phyloP scores from a whole-genome alignment of 2,329 filamentous ascomycete species.

The Penicillium frequentans region DNA sequence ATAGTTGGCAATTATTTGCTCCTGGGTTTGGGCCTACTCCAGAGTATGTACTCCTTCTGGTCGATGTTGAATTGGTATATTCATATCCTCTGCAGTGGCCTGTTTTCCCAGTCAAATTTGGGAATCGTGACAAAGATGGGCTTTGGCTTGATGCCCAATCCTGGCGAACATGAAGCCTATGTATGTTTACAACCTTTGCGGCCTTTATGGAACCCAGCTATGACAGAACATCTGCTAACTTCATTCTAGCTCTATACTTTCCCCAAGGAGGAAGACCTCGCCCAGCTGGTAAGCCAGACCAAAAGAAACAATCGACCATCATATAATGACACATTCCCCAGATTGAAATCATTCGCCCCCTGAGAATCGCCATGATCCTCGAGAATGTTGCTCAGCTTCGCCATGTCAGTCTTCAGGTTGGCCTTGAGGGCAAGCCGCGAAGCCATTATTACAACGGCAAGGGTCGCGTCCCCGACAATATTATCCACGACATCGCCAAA shows the following conservation, averaged over 20 bases:
- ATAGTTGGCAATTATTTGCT: conserved; percentile 12
- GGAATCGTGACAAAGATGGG: conserved; percentile 14
- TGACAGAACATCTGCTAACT: not conserved
- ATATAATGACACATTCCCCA: not conserved
- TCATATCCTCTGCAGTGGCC: not conserved
- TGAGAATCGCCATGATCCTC: conserved; percentile 11
- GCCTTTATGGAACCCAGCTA: not conserved
- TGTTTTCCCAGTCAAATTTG: conserved; percentile 11
- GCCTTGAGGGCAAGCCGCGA: conserved; percentile 7
- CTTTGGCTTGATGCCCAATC: conserved; percentile 13
- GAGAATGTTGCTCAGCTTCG: conserved; percentile 11
- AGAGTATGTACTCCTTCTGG: not conserved
- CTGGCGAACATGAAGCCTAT: conserved; percentile 10
- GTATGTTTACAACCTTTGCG: not conserved
- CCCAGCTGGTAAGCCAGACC: not conserved
- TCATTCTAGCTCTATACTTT: not conserved
- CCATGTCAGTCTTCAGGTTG: conserved; percentile 6
- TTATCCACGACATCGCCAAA: conserved; percentile 6
- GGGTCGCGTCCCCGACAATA: conserved; percentile 1
- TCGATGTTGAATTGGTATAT: not conserved
- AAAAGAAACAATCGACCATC: not conserved
- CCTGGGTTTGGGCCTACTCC: conserved; percentile 8
- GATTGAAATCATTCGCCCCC: conserved; percentile 10
- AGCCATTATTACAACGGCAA: conserved; percentile 8
- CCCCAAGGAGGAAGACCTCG: not conserved